A percentile compares a stretch with the other conserved stretches of the same genome.
Conservation (phyloP, 1,284 basidiomycete genomes). For the Amylostereum areolatum region DNA sequence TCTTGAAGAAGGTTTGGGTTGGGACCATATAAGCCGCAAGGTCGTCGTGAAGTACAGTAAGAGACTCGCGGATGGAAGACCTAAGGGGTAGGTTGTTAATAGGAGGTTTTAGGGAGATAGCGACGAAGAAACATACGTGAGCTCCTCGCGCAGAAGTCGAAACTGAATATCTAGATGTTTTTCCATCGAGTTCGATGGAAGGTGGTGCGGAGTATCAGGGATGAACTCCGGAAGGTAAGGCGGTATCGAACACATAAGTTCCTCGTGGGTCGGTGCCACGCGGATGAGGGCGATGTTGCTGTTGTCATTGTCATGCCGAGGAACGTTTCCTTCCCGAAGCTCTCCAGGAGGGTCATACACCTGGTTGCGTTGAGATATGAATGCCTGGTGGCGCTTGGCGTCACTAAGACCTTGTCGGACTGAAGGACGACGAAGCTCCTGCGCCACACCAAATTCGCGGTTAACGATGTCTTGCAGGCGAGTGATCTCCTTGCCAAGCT, state of each 20-base stretch:
- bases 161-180: slow-evolving; percentile 65
- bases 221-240: slow-evolving; percentile 58
- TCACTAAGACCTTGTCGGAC: slow-evolving; percentile 26
- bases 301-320: slow-evolving; percentile 63
- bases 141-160: slow-evolving; percentile 62
- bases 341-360: slow-evolving; percentile 52
- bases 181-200: slow-evolving; percentile 48
- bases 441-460: slow-evolving; percentile 26
- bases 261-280: slow-evolving; percentile 57
- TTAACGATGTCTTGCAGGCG: slow-evolving; percentile 41
- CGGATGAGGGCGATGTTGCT: slow-evolving; percentile 49
- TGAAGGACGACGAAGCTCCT: slow-evolving; percentile 11
- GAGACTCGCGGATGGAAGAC: slow-evolving; percentile 24
- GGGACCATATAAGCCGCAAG: slow-evolving; percentile 14
- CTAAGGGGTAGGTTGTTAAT: slow-evolving; percentile 11
- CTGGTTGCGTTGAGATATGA: slow-evolving; percentile 22
- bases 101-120: background rate
- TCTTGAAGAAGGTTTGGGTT: background rate
- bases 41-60: slow-evolving; percentile 26
- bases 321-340: slow-evolving; percentile 36
- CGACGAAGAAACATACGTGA: slow-evolving; percentile 38
- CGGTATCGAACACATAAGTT: slow-evolving; percentile 38
- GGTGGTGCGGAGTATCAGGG: slow-evolving; percentile 53
- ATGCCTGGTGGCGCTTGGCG: slow-evolving; percentile 14
- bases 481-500: slow-evolving; percentile 32